Conservation (phyloP, 2,329 filamentous ascomycete species). For the Botrytis byssoidea region DNA sequence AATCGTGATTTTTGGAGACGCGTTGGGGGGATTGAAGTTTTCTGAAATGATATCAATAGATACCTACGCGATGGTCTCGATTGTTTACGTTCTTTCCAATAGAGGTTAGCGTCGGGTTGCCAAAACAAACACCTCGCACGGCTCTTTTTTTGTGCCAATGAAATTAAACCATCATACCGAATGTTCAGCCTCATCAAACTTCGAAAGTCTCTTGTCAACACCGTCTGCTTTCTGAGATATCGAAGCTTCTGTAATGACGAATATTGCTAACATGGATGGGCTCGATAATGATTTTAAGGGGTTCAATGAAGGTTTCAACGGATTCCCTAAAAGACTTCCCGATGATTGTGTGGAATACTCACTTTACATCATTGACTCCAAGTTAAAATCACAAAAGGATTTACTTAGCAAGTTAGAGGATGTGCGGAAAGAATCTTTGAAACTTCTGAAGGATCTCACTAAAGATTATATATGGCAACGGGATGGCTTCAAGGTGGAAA, state of each 20-base stretch:
- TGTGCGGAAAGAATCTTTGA: conserved; percentile 66
- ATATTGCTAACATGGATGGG: conserved; percentile 37
- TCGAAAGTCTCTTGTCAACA: background rate
- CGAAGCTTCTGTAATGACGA: background rate
- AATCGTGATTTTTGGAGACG: background rate
- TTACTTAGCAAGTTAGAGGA: conserved; percentile 66
- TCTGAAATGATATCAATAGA: conserved; percentile 18
- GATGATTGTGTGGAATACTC: conserved; percentile 88
- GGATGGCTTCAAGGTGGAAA: conserved; percentile 66
- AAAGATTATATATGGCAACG: conserved; percentile 94
- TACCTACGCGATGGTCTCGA: conserved; percentile 31
- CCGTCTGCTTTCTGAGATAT: background rate
- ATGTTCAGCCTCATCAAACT: conserved; percentile 4
- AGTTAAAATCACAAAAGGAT: conserved; percentile 52
- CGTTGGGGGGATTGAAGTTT: conserved; percentile 2
- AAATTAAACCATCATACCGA: background rate
- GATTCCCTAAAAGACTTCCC: conserved; percentile 63
- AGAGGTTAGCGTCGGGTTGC: conserved; percentile 23
- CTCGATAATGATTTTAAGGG: conserved; percentile 59
- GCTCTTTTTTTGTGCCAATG: conserved; percentile 3
- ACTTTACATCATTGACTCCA: conserved; percentile 66
- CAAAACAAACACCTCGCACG: background rate
- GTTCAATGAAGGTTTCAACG: conserved; percentile 60
- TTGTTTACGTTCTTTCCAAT: conserved; percentile 31
- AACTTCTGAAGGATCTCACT: conserved; percentile 63